Evolutionary conservation across 345 rosid genomes (phyloP).

Genomic region (Sapria himalayana): DNA sequence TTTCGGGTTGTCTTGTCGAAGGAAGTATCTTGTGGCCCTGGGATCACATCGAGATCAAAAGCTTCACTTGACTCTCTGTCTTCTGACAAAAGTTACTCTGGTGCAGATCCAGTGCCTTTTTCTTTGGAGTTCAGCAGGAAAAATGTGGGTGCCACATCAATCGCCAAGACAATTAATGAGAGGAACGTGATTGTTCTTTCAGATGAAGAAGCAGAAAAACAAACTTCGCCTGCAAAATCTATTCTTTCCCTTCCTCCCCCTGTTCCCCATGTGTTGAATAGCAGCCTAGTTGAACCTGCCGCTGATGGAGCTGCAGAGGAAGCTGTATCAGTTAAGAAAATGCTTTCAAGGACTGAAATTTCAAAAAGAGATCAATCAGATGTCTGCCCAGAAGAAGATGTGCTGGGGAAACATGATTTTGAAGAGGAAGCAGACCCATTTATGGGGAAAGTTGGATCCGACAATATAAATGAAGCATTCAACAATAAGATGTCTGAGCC

Average conservation of each 20-base stretch:
- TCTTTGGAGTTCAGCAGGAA: slow-evolving; percentile 17
- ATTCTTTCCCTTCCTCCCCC: slow-evolving; percentile 13
- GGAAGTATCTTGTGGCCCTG: slow-evolving; percentile 14
- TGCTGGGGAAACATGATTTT: slow-evolving; percentile 14
- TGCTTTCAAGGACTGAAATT: slow-evolving; percentile 11
- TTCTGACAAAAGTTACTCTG: slow-evolving; percentile 9
- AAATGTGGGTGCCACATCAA: slow-evolving; percentile 13
- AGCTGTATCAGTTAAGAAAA: slow-evolving; percentile 15
- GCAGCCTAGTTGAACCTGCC: slow-evolving; percentile 11
- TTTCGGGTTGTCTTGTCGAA: slow-evolving; percentile 34
- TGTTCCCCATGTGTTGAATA: slow-evolving; percentile 13
- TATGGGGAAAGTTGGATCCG: slow-evolving; percentile 12
- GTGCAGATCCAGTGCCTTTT: slow-evolving; percentile 12
- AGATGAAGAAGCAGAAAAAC: slow-evolving; percentile 36
- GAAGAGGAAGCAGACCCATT: slow-evolving; percentile 11
- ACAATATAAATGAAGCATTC: slow-evolving; percentile 13
- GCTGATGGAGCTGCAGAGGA: slow-evolving; percentile 17
- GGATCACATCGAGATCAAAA: slow-evolving; percentile 10
- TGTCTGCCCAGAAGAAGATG: slow-evolving; percentile 14
- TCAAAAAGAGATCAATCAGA: slow-evolving; percentile 16
- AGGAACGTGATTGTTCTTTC: slow-evolving; percentile 22
- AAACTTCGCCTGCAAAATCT: slow-evolving; percentile 13
- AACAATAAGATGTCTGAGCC: slow-evolving; percentile 15
- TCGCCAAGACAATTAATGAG: slow-evolving; percentile 10
- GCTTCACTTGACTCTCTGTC: slow-evolving; percentile 8